These are phyloP conservation scores for Paramecium pentaurelia DNA, from an alignment of 73 alveolate genomes.

Conservation along the genomic window DNA sequence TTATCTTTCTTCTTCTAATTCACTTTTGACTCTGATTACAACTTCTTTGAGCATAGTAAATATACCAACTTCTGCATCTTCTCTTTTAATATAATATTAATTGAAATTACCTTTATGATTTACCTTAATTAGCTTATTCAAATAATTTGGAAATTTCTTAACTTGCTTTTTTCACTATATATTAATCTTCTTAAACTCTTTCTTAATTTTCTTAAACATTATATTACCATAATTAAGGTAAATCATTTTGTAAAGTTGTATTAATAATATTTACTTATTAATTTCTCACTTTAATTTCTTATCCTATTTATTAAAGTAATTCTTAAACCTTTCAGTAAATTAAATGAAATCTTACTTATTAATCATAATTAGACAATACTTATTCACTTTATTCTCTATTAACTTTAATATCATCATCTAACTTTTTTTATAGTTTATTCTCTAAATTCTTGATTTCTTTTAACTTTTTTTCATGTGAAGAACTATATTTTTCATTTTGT, in stretches of 20 bases:
- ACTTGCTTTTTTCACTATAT: neutral
- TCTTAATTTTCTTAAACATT: neutral
- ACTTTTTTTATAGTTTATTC: neutral
- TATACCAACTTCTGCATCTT: slow-evolving; percentile 21
- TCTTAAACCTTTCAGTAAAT: neutral
- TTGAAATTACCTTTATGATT: neutral
- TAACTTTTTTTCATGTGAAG: neutral
- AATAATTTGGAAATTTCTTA: neutral
- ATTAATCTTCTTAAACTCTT: neutral
- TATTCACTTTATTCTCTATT: neutral
- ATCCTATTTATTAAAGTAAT: neutral
- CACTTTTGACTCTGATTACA: slow-evolving; percentile 18
- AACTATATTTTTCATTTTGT: neutral
- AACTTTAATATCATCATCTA: neutral
- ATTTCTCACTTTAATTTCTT: neutral
- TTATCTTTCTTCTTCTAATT: slow-evolving; percentile 38
- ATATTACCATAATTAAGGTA: neutral
- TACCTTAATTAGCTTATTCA: neutral
- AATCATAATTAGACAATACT: neutral
- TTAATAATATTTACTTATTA: neutral
- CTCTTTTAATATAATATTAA: neutral
- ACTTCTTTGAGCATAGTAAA: slow-evolving; percentile 23
- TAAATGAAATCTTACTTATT: neutral
- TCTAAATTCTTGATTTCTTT: slow-evolving; percentile 29
- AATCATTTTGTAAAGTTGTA: neutral